Base-by-base conservation (phyloP, 805 yeast species). In the Candida oleophila region DNA sequence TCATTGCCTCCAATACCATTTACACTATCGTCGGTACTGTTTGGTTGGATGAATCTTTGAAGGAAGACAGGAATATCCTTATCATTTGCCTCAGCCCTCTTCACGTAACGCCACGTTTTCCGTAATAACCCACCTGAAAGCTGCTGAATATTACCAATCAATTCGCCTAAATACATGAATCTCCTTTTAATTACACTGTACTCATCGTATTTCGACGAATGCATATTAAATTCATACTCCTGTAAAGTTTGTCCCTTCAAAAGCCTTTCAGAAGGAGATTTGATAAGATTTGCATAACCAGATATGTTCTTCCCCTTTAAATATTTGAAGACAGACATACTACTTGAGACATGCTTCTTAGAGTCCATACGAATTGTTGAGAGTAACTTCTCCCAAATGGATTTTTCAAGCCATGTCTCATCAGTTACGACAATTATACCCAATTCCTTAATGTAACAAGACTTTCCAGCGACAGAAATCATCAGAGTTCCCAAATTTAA, bases 391-490 rank as follows among this genome's bases (percentile, higher is more conserved):
- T 53, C 48, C 65, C 64, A 60, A 30, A 62, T 48, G 38, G 55
- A 55, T 20, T 67, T 57, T 43, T 81, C 86, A 16, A 84, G 49
- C 80, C 83, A 86, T 0, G 87, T 84, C 12, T 68, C 62, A 9
- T 61, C 58, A n/a, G 80, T 80, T n/a, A 76, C 58, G 0, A 63
- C 58, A 2, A 85, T 66, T 14, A 72, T 58, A 21, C 81, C 68
- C 25, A 78, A 68, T 55, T 85, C 89, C 42, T 80, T 75, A 36
- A 83, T 75, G 59, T 83, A 86, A 51, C 86, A 81, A 25, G 83
- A 79, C 46, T 76, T 78, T 2, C 87, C 83, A 0, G 87, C 83
- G 44, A 85, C 81, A n/a, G 83, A 79, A 35, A 85, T 74, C 14
- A 87, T 80, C 40, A 85, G 69, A 46, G 80, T 69, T 0, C 89